Evolutionary conservation across 2,329 filamentous ascomycete genomes (phyloP).

Genomic region (Sclerotinia borealis): DNA sequence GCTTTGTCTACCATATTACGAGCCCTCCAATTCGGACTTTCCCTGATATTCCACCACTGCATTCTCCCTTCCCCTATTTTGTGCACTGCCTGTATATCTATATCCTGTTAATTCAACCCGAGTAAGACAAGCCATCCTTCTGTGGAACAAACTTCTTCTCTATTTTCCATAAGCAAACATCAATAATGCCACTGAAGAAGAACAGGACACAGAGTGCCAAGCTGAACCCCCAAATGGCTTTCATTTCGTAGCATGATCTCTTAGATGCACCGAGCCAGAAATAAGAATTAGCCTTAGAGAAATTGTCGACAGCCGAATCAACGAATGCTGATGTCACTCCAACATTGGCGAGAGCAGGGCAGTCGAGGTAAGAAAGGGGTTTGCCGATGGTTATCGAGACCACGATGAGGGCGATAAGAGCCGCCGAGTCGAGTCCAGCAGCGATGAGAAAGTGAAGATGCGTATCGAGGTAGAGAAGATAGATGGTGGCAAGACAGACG

Average conservation of each 20-base stretch:
- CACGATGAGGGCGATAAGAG: conserved; percentile 73
- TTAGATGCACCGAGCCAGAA: conserved; percentile 47
- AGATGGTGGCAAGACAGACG: conserved; percentile 68
- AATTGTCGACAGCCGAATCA: conserved; percentile 37
- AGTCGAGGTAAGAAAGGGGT: conserved; percentile 73
- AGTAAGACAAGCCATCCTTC: conserved; percentile 24
- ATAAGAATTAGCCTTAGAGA: conserved; percentile 40
- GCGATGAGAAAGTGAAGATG: conserved; percentile 69
- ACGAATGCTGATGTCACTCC: conserved; percentile 42
- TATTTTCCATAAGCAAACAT: conserved; percentile 50
- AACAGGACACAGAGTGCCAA: conserved; percentile 73
- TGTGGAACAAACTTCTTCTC: conserved; percentile 13
- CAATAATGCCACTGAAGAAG: conserved; percentile 54
- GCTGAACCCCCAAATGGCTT: conserved; percentile 79
- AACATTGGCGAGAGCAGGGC: conserved; percentile 45
- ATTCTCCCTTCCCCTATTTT: not conserved
- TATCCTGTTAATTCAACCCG: not conserved
- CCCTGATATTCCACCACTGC: not conserved
- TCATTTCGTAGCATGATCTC: conserved; percentile 73
- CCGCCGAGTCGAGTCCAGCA: conserved; percentile 57
- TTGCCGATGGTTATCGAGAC: conserved; percentile 72
- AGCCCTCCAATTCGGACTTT: not conserved
- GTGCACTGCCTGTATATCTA: not conserved
- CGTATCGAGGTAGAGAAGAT: conserved; percentile 74
- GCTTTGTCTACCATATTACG: not conserved